Conservation (phyloP, 345 rosid species). For the Eucalyptus tenuipes region DNA sequence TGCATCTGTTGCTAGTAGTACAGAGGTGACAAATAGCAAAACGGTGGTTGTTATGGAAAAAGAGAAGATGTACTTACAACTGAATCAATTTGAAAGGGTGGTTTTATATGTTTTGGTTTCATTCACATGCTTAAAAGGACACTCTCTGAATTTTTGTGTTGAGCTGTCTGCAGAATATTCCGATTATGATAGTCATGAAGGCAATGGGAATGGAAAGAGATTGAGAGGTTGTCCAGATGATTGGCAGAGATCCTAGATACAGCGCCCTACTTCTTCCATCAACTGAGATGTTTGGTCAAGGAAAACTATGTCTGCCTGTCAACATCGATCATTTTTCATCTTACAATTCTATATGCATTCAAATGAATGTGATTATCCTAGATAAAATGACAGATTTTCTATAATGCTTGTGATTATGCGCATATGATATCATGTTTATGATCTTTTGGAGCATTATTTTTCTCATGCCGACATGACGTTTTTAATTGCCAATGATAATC, state of each 20-base stretch:
- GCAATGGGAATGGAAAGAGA: conserved; percentile 96
- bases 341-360: background rate
- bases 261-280: conserved; percentile 66
- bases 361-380: background rate
- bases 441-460: background rate
- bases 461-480: background rate
- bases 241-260: conserved; percentile 89
- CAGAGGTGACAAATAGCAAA: conserved; percentile 73
- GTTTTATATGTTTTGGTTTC: background rate
- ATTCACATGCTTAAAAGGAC: background rate
- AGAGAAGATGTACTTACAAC: conserved; percentile 67
- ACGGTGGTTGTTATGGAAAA: conserved; percentile 79
- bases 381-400: background rate
- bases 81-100: conserved; percentile 69
- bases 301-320: background rate
- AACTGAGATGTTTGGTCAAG: conserved; percentile 44
- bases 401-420: background rate
- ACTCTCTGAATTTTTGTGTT: background rate
- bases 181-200: conserved; percentile 71
- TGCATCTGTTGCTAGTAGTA: conserved; percentile 91
- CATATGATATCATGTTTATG: background rate
- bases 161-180: conserved; percentile 25
- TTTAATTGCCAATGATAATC: background rate
- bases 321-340: background rate
- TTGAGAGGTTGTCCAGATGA: conserved; percentile 86